Evolutionary conservation across 495 filamentous ascomycete species (phyloP).

Genomic region (Parmelia sp.): DNA sequence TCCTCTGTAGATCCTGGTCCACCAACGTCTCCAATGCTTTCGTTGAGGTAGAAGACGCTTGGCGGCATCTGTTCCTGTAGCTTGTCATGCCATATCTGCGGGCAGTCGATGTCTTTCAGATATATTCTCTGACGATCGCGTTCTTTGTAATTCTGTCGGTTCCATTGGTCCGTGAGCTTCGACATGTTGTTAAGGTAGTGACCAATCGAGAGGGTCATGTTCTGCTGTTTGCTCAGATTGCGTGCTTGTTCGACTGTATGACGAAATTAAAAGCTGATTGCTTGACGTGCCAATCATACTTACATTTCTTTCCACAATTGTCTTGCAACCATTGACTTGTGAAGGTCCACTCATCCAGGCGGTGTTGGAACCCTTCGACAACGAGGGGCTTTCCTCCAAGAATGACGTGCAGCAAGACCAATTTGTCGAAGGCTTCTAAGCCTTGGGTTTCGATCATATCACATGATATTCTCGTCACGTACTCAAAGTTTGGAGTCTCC

Average conservation of each 20-base stretch:
- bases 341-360: constrained; percentile 67
- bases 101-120: constrained; percentile 93
- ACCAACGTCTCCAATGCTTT: constrained; percentile 54
- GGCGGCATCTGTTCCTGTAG: constrained; percentile 71
- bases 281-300: constrained; percentile 26
- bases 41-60: constrained; percentile 78
- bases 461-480: constrained; percentile 66
- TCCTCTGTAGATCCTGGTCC: constrained; percentile 42
- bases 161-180: constrained; percentile 69
- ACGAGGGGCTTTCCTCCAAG: constrained; percentile 79
- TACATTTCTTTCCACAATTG: constrained; percentile 68
- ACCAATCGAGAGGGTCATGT: constrained; percentile 71
- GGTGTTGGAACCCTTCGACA: constrained; percentile 71
- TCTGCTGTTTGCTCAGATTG: constrained; percentile 59
- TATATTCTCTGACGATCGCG: constrained; percentile 76
- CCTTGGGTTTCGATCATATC: constrained; percentile 67
- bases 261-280: constrained; percentile 18
- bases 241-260: constrained; percentile 58
- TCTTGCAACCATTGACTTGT: constrained; percentile 68
- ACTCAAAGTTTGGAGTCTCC: constrained; percentile 73
- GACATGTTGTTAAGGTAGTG: constrained; percentile 85
- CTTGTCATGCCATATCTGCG: constrained; percentile 71
- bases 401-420: constrained; percentile 73
- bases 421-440: constrained; percentile 68
- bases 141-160: constrained; percentile 57